phyloP scores from a whole-genome alignment of 257 asterid genomes.

The Solanum chiquidenum region DNA sequence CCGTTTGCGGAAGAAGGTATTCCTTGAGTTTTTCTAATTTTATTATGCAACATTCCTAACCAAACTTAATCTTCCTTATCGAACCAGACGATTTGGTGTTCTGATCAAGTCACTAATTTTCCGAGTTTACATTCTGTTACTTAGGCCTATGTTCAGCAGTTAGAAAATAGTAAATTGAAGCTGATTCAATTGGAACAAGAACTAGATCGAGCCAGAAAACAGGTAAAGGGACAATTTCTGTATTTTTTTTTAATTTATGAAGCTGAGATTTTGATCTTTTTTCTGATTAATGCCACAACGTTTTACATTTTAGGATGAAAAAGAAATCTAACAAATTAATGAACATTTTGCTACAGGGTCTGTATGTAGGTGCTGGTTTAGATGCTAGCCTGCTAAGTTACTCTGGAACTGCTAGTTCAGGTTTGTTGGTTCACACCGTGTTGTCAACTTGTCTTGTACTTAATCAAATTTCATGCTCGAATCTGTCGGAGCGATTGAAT shows the following conservation, averaged over 20 bases:
- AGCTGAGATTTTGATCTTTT: neutral
- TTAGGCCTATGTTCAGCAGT: constrained; percentile 93
- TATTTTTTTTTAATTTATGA: neutral
- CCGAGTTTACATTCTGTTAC: neutral
- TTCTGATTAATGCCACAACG: neutral
- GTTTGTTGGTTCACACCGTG: constrained; percentile 19
- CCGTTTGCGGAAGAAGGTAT: constrained; percentile 75
- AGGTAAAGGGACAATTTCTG: constrained; percentile 26
- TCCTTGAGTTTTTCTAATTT: neutral
- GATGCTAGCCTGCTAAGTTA: constrained; percentile 53
- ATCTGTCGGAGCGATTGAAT: neutral
- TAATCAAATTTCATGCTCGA: neutral
- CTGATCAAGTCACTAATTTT: neutral
- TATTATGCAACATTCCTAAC: neutral
- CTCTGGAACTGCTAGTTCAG: constrained; percentile 55
- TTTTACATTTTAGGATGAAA: neutral
- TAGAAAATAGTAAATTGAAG: constrained; percentile 66
- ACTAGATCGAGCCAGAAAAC: constrained; percentile 59
- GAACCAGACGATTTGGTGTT: no score
- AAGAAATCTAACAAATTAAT: constrained; percentile 5
- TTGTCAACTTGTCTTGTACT: neutral
- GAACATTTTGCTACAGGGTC: constrained; percentile 38
- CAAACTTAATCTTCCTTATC: neutral
- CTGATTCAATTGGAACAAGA: constrained; percentile 87
- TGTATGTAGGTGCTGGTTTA: constrained; percentile 38